A percentile compares a stretch with the other conserved stretches of the same genome.
Conservation (phyloP, 1,284 basidiomycete genomes). For the Abortiporus biennis region DNA sequence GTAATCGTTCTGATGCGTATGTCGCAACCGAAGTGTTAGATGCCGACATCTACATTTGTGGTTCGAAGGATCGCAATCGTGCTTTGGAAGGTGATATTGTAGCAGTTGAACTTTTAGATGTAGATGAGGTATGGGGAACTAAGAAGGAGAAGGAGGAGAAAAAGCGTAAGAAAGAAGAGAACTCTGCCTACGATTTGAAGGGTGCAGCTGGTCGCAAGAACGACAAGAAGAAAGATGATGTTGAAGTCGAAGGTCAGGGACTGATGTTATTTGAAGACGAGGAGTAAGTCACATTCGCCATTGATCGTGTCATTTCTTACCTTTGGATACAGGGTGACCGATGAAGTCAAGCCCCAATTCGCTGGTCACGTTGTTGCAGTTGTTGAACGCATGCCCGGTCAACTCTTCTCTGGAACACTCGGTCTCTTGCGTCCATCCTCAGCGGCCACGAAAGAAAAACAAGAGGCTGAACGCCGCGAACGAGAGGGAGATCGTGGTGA, state of each 20-base stretch:
- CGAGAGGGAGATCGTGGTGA: constrained; percentile 89
- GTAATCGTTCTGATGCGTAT: constrained; percentile 98
- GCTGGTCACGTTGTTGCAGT: constrained; percentile 98
- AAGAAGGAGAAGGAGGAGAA: constrained; percentile 99
- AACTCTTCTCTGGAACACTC: constrained; percentile 96
- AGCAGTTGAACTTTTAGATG: constrained; percentile 96
- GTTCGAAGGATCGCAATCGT: constrained; percentile 97
- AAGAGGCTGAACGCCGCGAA: constrained; percentile 95
- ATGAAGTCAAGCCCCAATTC: constrained; percentile 93
- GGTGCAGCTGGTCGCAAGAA: constrained; percentile 77
- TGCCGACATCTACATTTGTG: constrained; percentile 98
- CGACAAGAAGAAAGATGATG: constrained; percentile 99
- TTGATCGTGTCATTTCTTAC: constrained; percentile 12
- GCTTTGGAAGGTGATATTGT: constrained; percentile 99
- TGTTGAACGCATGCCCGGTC: constrained; percentile 97
- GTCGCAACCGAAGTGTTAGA: constrained; percentile 99
- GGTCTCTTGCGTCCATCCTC: constrained; percentile 95
- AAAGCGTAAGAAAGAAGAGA: constrained; percentile 99
- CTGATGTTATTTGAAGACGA: constrained; percentile 96
- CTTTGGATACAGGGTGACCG: constrained; percentile 67
- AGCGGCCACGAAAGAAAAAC: constrained; percentile 98
- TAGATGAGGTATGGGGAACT: constrained; percentile 97
- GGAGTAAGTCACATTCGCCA: constrained; percentile 52
- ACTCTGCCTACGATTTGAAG: constrained; percentile 84
- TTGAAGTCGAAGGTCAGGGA: constrained; percentile 98